Base-by-base conservation (phyloP, 495 filamentous ascomycete species). In the Bacidia gigantensis region DNA sequence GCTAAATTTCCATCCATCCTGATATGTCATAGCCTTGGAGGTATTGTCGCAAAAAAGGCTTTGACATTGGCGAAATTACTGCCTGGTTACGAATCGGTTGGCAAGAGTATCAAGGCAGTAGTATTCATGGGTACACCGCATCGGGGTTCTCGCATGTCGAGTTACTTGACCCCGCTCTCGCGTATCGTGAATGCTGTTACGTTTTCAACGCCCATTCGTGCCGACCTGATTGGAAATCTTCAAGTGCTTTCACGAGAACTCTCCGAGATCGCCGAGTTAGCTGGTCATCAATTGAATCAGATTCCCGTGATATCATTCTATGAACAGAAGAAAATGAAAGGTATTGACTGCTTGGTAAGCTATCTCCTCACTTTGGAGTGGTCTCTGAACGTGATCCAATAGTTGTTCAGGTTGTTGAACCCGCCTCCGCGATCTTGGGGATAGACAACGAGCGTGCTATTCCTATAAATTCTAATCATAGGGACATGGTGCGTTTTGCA, bases 21-120 rank as follows among this genome's bases (percentile, higher is more conserved):
- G 53, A 35, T 68, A 11, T 64, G 61, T 35, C 64, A 68, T 51
- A 66, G 62, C 42, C 50, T 68, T 0, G 65, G 64, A 14, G 64
- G 65, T 11, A 64, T 68, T 43, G 58, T 66, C 2, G 50, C 61
- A 39, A 66, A 66, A 50, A 60, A 65, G 49, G 58, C 57, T 22
- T 26, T 58, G 46, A 64, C 50, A 12, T 20, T 51, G 26, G 52
- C 56, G 3, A 42, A 57, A 22, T 18, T 14, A 17, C 47, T 61
- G 20, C 25, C 44, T 21, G 12, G 21, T 23, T 46, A 46, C 25
- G 11, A 18, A 23, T 46, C 44, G 3, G n/a, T 46, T 46, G 44
- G 23, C 29, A 14, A 25, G 14, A 20, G 21, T n/a, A 32, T 20
- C 20, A 50, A 38, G 26, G 55, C 54, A 3, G 26, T 66, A 20